Percentiles rank a stretch among this genome's conserved stretches.
Evolutionary conservation across 208 protist species (phyloP).

Genomic region (Leishmania tarentolae): DNA sequence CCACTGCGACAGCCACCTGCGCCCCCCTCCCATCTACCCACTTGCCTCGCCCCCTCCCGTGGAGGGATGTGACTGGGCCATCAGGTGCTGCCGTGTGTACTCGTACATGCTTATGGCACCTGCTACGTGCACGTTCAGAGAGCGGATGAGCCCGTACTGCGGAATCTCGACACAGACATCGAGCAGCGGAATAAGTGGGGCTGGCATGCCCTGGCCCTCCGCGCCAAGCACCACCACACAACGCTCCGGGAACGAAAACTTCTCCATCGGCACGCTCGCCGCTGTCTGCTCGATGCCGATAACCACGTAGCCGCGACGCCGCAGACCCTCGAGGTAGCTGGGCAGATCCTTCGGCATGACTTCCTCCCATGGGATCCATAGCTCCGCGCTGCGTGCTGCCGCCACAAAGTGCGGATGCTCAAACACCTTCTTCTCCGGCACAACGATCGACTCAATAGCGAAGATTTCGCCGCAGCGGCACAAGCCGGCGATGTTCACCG

Average conservation of each 20-base stretch:
- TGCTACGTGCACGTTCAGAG: constrained; percentile 93
- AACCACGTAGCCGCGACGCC: constrained; percentile 80
- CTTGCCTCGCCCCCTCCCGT: neutral
- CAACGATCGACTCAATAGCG: constrained; percentile 71
- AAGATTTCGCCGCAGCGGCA: constrained; percentile 92
- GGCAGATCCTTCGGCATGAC: constrained; percentile 57
- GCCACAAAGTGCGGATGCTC: constrained; percentile 90
- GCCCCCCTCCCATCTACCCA: neutral
- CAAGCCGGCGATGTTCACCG: constrained; percentile 89
- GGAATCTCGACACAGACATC: constrained; percentile 93
- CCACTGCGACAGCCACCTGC: neutral
- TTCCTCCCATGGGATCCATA: constrained; percentile 88
- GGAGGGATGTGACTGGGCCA: constrained; percentile 28
- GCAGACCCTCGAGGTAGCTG: constrained; percentile 61
- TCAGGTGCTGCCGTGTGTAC: constrained; percentile 87
- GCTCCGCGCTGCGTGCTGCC: constrained; percentile 84
- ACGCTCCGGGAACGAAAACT: constrained; percentile 69
- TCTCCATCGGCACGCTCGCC: constrained; percentile 71
- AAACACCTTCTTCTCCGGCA: constrained; percentile 77
- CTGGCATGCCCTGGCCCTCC: constrained; percentile 90
- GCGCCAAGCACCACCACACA: constrained; percentile 82
- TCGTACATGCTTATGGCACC: constrained; percentile 91
- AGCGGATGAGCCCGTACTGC: constrained; percentile 91
- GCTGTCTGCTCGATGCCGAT: constrained; percentile 92
- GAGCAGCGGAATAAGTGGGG: constrained; percentile 68